Conservation (phyloP, 2,329 filamentous ascomycete species). For the Cadophora luteo-olivacea region DNA sequence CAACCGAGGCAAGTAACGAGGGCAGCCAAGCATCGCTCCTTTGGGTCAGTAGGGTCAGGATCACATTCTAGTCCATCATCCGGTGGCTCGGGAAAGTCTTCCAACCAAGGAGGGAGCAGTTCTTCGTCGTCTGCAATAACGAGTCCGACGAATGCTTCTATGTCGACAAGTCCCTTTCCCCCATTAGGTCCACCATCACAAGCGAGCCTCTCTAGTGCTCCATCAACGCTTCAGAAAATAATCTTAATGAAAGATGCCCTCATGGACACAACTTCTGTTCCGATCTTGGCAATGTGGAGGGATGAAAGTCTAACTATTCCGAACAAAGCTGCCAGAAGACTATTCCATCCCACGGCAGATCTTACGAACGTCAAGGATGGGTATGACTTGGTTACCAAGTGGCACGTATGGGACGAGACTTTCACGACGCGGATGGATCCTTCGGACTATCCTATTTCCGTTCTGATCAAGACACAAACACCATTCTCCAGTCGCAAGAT, state of each 20-base stretch:
- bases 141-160: constrained; percentile 59
- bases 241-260: constrained; percentile 79
- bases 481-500: constrained; percentile 65
- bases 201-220: constrained; percentile 59
- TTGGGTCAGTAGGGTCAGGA: constrained; percentile 20
- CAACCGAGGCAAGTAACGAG: constrained; percentile 32
- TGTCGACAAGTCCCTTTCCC: constrained; percentile 67
- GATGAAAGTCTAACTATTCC: constrained; percentile 77
- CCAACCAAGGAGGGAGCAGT: constrained; percentile 34
- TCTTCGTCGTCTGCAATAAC: constrained; percentile 47
- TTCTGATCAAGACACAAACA: constrained; percentile 65
- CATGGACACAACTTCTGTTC: constrained; percentile 75
- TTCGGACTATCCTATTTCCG: constrained; percentile 70
- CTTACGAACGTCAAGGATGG: constrained; percentile 51
- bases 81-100: constrained; percentile 37
- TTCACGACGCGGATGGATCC: constrained; percentile 64
- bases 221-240: constrained; percentile 75
- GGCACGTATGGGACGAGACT: constrained; percentile 68
- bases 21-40: constrained; percentile 25
- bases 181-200: constrained; percentile 69
- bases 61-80: constrained; percentile 41
- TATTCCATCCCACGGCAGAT: constrained; percentile 55
- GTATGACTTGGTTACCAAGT: constrained; percentile 64
- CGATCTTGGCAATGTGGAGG: constrained; percentile 82
- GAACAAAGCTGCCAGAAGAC: constrained; percentile 61